Percentiles rank a stretch among this genome's conserved stretches.
phyloP scores from a whole-genome alignment of 1,139 yeast genomes.

The Pichia cactophila region DNA sequence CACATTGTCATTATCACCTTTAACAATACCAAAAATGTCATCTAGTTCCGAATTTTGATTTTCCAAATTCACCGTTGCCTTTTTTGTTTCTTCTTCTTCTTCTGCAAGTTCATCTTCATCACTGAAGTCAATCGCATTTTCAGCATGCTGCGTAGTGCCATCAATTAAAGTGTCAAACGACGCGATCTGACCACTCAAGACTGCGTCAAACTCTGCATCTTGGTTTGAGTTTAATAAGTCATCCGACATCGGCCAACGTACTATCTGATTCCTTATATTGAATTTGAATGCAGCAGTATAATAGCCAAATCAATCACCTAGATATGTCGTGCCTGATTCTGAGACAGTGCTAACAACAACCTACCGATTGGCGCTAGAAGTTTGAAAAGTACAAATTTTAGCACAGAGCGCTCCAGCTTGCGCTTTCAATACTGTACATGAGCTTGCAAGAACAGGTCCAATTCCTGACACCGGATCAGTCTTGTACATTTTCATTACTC shows the following conservation, averaged over 20 bases:
- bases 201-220: conserved; percentile 11
- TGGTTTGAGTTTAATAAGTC: background rate
- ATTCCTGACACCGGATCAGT: background rate
- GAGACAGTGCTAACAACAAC: no score
- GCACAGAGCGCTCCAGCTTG: no score
- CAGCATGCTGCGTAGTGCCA: conserved; percentile 60
- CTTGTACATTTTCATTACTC: background rate
- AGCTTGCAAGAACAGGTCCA: background rate
- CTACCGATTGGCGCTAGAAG: no score
- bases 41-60: conserved; percentile 27
- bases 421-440: no score
- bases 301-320: no score
- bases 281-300: no score
- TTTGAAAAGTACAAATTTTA: no score
- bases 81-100: conserved; percentile 39
- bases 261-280: no score
- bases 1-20: conserved; percentile 1
- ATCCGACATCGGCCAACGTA: background rate
- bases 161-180: conserved; percentile 26
- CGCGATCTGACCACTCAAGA: conserved; percentile 29
- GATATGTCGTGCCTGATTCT: no score
- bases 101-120: conserved; percentile 95
- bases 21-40: conserved; percentile 8
- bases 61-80: conserved; percentile 15
- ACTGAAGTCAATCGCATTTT: conserved; percentile 91